phyloP scores from a whole-genome alignment of 2,329 filamentous ascomycete genomes.

The Mycocentrospora acerina region DNA sequence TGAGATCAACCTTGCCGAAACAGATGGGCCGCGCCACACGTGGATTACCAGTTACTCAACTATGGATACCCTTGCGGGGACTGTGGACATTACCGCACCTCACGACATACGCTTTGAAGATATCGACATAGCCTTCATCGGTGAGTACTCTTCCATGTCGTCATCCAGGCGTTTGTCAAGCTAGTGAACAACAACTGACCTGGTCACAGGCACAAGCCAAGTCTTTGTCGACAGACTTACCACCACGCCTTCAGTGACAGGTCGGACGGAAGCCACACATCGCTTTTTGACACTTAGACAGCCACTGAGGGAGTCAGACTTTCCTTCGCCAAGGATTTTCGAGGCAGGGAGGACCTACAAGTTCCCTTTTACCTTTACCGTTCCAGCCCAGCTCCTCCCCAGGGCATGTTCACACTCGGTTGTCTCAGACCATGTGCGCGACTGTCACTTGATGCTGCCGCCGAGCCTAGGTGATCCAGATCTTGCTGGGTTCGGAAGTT shows the following conservation, averaged over 20 bases:
- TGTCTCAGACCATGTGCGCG: slow-evolving; percentile 53
- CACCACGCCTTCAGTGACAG: slow-evolving; percentile 54
- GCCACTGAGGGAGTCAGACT: slow-evolving; percentile 55
- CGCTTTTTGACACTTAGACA: slow-evolving; percentile 64
- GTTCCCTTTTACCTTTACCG: slow-evolving; percentile 65
- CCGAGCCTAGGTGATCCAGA: slow-evolving; percentile 63
- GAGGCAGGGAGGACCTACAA: slow-evolving; percentile 57
- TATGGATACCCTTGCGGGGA: slow-evolving; percentile 58
- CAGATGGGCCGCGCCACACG: slow-evolving; percentile 26
- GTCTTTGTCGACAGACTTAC: slow-evolving; percentile 59
- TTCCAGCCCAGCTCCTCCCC: slow-evolving; percentile 62
- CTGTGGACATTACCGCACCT: slow-evolving; percentile 52
- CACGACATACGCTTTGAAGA: slow-evolving; percentile 59
- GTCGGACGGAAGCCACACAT: slow-evolving; percentile 58
- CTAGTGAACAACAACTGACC: slow-evolving; percentile 13
- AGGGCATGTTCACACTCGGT: slow-evolving; percentile 59
- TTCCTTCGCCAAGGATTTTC: slow-evolving; percentile 58
- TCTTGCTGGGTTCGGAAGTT: slow-evolving; percentile 52
- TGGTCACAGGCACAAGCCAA: slow-evolving; percentile 48
- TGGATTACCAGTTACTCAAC: slow-evolving; percentile 57
- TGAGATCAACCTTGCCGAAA: slow-evolving; percentile 44
- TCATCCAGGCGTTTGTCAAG: slow-evolving; percentile 1
- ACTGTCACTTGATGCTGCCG: slow-evolving; percentile 60
- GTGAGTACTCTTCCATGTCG: slow-evolving; percentile 37
- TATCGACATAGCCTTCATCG: slow-evolving; percentile 60